Base-by-base conservation (phyloP, 805 yeast species). In the Monosporozyma aquatica region DNA sequence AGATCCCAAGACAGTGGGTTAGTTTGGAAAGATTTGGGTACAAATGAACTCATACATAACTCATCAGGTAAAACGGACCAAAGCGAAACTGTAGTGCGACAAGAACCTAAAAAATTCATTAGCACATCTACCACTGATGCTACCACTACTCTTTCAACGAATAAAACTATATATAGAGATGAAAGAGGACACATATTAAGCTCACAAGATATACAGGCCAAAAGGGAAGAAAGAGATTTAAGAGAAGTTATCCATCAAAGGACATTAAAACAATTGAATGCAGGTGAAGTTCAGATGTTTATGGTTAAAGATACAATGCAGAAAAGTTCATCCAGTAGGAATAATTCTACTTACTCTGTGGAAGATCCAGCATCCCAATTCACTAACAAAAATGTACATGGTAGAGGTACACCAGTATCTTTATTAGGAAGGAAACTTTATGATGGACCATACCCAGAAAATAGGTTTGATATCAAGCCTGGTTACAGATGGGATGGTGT, bases 401-500 rank as follows among this genome's bases (percentile, higher is more conserved):
- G 44, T 4, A 15, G 3, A 7, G 30, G 20, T 10, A 30, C 10
- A 7, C 47, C 46, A 18, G 33, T 21, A 37, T 61, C 58, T 13
- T 33, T 43, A 30, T 60, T 61, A 1, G 86, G 87, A 0, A 58
- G 83, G 34, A 77, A 73, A 36, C 58, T 74, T 1, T 87, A 80
- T 51, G 57, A 63, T 23, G 56, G 54, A 14, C 27, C 47, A 7
- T 75, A 62, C 42, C 77, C 85, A 0, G 75, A 74, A 17, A 89
- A 89, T 56, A 65, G 97, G 44, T 89, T 85, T 60, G 72, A 72
- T 2, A 78, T 89, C 11, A 62, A 65, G 4, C 95, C 96, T 0
- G 96, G 97, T 0, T 67, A 69, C 49, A 68, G 85, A 44, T 89
- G 97, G 97, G 95, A 85, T 60, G 97, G 97, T 0, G 79, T 89